Base-by-base conservation (phyloP, 345 rosid species). In the Psidium friedrichsthalianum region DNA sequence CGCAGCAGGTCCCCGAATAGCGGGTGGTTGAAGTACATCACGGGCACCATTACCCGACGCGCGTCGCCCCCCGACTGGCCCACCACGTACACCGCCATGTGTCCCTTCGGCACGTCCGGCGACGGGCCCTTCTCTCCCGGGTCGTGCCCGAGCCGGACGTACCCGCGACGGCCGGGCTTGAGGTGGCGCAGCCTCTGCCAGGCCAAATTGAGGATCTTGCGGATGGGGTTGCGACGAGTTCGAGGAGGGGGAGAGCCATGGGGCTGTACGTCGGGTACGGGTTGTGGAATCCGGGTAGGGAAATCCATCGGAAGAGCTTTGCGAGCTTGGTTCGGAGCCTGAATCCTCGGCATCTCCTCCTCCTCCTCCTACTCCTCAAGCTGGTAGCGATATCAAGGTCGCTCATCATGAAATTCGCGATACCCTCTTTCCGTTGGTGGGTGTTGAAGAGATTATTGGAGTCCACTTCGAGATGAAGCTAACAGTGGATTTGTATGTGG, bases 21-120 rank as follows among this genome's bases (percentile, higher is more conserved):
- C 14, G 98, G 99, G 84, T 97, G 98, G 84, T 95, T 95, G 86
- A 97, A 92, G 86, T 94, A 95, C 5, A 95, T 90, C 64, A 95
- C 95, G 22, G 99, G 98, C 87, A 97, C 94, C 82, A 91, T 83
- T 15, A 91, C 92, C 9, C 95, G 91, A 86, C 89, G 83, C 76
- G 90, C 88, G 55, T 91, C 92, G 13, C 85, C 90, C 6, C 84
- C 93, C 2, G 94, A 86, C 83, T 91, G 92, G n/a, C 94, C 98
- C 7, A 94, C 93, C 13, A 95, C 93, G 90, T 94, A 94, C 13
- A 97, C 94, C 2, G 93, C 97, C 87, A 94, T 88, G 87, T 94
- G 96, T 11, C 98, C 98, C 61, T 89, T 93, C 16, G 99, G 99
- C 11, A 91, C 93, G 85, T 84, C 90, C 85, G 55, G 32, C 69